Evolutionary conservation across 495 filamentous ascomycete species (phyloP).

Genomic region (Pyrenula aspistea): DNA sequence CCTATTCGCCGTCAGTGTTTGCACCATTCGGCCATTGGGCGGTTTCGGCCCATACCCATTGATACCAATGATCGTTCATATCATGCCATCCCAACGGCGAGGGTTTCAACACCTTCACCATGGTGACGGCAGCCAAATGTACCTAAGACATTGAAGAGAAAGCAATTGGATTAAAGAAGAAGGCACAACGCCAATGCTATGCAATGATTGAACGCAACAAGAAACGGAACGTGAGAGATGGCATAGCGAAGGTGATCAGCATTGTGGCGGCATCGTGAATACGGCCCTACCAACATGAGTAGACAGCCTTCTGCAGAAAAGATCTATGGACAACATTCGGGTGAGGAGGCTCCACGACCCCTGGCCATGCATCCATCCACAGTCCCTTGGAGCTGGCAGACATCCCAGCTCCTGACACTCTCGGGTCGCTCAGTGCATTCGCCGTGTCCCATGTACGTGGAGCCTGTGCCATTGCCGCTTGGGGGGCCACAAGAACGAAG

Average conservation of each 20-base stretch:
- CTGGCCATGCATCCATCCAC: background rate
- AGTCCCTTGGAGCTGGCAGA: background rate
- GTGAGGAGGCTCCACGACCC: background rate
- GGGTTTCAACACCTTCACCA: slow-evolving; percentile 23
- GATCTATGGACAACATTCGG: background rate
- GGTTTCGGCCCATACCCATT: slow-evolving; percentile 22
- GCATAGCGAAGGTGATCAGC: background rate
- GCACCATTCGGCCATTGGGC: slow-evolving; percentile 4
- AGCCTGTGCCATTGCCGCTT: background rate
- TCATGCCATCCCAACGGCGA: slow-evolving; percentile 21
- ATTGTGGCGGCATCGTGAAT: background rate
- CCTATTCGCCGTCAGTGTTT: slow-evolving; percentile 13
- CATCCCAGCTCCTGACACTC: background rate
- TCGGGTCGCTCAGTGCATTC: background rate
- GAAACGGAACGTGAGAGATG: background rate
- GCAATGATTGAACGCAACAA: slow-evolving; percentile 5
- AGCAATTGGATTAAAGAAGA: slow-evolving; percentile 1
- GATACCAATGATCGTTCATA: slow-evolving; percentile 30
- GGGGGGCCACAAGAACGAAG: background rate
- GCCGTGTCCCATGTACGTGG: background rate
- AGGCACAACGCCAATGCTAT: slow-evolving; percentile 13
- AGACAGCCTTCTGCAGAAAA: background rate
- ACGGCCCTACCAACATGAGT: background rate
- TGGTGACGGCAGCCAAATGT: slow-evolving; percentile 6
- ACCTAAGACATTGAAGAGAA: slow-evolving; percentile 2